These are phyloP conservation scores for Oryza glumipatula DNA, from an alignment of 176 grass and related monocot species.

Conservation along the genomic window DNA sequence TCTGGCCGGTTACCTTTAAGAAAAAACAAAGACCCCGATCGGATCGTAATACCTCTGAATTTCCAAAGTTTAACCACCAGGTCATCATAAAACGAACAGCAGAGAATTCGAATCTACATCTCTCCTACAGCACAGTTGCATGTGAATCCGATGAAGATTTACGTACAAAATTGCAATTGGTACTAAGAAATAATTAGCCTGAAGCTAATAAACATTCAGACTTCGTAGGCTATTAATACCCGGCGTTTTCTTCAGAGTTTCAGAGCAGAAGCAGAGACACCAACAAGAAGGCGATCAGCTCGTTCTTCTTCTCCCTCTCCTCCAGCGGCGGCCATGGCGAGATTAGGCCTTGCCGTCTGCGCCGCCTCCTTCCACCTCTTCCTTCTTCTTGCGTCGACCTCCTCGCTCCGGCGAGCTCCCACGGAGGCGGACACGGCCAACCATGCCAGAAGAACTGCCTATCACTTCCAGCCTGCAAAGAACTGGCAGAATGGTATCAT, in stretches of 20 bases:
- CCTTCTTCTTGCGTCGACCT: neutral
- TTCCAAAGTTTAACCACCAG: neutral
- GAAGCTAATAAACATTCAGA: neutral
- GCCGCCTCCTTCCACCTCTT: conserved; percentile 16
- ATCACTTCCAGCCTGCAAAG: conserved; percentile 84
- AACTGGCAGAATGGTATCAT: conserved; percentile 85
- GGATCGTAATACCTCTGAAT: neutral
- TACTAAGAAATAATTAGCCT: neutral
- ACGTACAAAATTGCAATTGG: neutral
- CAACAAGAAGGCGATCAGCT: neutral
- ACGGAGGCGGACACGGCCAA: neutral
- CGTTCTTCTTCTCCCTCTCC: neutral
- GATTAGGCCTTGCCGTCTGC: conserved; percentile 19
- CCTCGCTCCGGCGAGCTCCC: neutral
- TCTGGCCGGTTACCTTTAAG: neutral
- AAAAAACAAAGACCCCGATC: neutral
- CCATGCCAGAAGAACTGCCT: conserved; percentile 58
- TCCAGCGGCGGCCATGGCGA: conserved; percentile 21
- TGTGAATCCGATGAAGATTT: neutral
- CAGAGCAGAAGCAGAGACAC: neutral
- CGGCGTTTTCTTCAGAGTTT: neutral
- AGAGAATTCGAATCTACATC: neutral
- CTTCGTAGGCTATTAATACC: neutral
- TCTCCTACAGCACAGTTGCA: neutral
- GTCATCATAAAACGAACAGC: neutral